Conservation (phyloP, 306 rosid genomes). For the Quercus cerris region DNA sequence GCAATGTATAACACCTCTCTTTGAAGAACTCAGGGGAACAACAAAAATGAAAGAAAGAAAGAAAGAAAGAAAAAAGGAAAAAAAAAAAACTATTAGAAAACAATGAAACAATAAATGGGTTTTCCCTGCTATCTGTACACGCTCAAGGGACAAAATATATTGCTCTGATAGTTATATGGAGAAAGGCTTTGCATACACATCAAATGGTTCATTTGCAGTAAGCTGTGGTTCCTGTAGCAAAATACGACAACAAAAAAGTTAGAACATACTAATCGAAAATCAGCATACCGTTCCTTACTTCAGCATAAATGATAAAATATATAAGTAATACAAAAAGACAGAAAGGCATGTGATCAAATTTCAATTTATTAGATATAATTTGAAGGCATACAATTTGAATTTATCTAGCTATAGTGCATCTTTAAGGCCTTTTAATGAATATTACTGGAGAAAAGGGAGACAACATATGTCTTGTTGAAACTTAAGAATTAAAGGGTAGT, state of each 20-base stretch:
- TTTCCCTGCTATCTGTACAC: not conserved
- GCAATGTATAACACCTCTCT: not conserved
- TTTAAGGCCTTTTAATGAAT: no score
- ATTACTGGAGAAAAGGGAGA: no score
- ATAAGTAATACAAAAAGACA: not conserved
- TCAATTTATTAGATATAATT: not conserved
- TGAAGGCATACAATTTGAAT: not conserved
- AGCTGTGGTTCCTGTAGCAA: conserved; percentile 41
- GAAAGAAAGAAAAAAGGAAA: no score
- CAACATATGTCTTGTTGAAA: no score
- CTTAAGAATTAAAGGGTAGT: no score
- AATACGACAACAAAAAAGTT: not conserved
- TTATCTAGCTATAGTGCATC: no score
- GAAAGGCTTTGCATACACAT: conserved; percentile 38
- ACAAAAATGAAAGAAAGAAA: not conserved
- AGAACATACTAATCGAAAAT: not conserved
- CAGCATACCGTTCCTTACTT: not conserved
- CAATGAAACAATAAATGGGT: not conserved
- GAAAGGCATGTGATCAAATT: not conserved
- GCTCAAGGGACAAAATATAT: not conserved
- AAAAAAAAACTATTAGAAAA: not conserved
- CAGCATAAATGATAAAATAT: not conserved
- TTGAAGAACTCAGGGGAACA: not conserved
- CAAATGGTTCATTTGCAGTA: conserved; percentile 31
- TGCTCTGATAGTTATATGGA: conserved; percentile 9